A percentile compares a stretch with the other conserved stretches of the same genome.
Conservation (phyloP, 306 rosid genomes). For the Cucurbita maxima region DNA sequence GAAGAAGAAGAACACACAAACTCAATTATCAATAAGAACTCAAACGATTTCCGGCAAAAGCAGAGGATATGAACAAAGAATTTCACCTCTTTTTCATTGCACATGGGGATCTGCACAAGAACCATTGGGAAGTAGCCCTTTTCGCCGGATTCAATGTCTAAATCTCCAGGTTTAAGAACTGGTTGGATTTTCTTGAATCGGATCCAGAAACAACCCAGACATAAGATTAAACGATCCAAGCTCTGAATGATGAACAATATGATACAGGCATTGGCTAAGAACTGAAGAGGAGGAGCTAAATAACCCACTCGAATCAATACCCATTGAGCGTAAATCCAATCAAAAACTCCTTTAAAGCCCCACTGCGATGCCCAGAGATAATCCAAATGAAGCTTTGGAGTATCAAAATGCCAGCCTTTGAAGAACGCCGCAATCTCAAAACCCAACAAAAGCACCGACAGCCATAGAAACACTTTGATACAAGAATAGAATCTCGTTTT, state of each 20-base stretch:
- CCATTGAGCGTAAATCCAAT: conserved; percentile 54
- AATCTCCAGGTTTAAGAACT: conserved; percentile 32
- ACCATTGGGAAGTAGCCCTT: conserved; percentile 71
- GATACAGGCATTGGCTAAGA: conserved; percentile 58
- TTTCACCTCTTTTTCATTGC: conserved; percentile 74
- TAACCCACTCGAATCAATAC: conserved; percentile 50
- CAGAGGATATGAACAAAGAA: not conserved
- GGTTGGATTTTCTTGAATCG: conserved; percentile 60
- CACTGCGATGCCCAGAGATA: conserved; percentile 37
- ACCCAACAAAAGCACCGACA: conserved; percentile 40
- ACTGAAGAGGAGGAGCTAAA: conserved; percentile 77
- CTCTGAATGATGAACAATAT: conserved; percentile 66
- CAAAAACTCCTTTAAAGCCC: conserved; percentile 39
- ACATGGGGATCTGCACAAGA: conserved; percentile 96
- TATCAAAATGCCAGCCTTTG: conserved; percentile 65
- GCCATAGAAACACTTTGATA: conserved; percentile 45
- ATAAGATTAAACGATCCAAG: conserved; percentile 58
- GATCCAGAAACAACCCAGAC: conserved; percentile 88
- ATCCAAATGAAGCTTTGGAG: conserved; percentile 28
- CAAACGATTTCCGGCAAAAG: not conserved
- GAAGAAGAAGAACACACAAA: not conserved
- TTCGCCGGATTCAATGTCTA: conserved; percentile 61
- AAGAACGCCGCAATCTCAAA: conserved; percentile 64
- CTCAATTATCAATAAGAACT: not conserved
- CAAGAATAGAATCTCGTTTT: conserved; percentile 47